These are phyloP conservation scores for Alternaria incomplexa DNA, from an alignment of 2,329 filamentous ascomycete genomes.

Conservation along the genomic window DNA sequence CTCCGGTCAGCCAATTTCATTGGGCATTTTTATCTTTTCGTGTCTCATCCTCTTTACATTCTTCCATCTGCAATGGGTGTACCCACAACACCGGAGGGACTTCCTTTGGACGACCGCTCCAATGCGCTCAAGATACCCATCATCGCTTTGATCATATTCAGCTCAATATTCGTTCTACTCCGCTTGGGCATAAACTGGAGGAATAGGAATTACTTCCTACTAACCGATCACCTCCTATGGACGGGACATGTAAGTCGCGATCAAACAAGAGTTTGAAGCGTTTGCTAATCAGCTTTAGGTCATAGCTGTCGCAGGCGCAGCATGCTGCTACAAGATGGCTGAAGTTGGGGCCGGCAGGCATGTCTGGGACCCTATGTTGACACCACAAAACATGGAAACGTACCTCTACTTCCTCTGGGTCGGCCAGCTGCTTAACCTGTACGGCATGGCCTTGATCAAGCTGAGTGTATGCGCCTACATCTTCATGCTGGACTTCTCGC, in stretches of 20 bases:
- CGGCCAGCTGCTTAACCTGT: slow-evolving; percentile 31
- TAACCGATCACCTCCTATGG: slow-evolving; percentile 35
- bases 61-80: slow-evolving; percentile 20
- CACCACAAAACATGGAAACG: slow-evolving; percentile 21
- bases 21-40: background rate
- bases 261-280: no score
- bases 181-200: slow-evolving; percentile 25
- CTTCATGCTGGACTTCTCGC: slow-evolving; percentile 34
- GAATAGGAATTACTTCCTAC: slow-evolving; percentile 29
- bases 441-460: slow-evolving; percentile 37
- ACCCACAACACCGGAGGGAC: slow-evolving; percentile 6
- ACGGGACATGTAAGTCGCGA: slow-evolving; percentile 25
- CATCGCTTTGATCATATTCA: slow-evolving; percentile 26
- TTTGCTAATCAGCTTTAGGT: slow-evolving; percentile 19
- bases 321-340: slow-evolving; percentile 27
- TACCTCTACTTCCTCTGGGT: slow-evolving; percentile 31
- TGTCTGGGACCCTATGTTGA: slow-evolving; percentile 32
- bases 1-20: background rate
- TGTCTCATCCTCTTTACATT: background rate
- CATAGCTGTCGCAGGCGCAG: slow-evolving; percentile 26
- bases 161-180: slow-evolving; percentile 29
- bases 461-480: slow-evolving; percentile 38
- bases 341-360: slow-evolving; percentile 28
- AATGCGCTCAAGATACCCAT: slow-evolving; percentile 32
- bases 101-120: slow-evolving; percentile 30